Conservation (phyloP, 371 early-diverging fungal species). For the Actinomortierella wolfii region DNA sequence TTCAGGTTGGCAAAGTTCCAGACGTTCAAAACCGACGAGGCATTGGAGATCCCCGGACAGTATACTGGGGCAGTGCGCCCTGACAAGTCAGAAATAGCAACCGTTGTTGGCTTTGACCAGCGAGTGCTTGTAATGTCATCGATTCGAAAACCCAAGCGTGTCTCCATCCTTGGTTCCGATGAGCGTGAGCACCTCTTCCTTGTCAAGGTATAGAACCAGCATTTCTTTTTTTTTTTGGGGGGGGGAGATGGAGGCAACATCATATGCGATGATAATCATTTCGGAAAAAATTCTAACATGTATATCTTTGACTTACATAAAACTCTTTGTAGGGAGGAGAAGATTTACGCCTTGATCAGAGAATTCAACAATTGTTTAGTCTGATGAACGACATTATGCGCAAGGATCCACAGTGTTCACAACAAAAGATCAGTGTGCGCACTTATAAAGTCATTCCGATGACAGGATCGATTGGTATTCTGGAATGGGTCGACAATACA, state of each 20-base stretch:
- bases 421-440: slow-evolving; percentile 66
- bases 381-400: slow-evolving; percentile 75
- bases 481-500: slow-evolving; percentile 97
- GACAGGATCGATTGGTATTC: slow-evolving; percentile 89
- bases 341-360: slow-evolving; percentile 80
- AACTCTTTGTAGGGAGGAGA: slow-evolving; percentile 88
- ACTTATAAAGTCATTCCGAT: slow-evolving; percentile 96
- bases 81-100: slow-evolving; percentile 54
- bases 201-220: slow-evolving; percentile 58
- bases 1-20: slow-evolving; percentile 35
- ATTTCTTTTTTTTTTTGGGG: slow-evolving; percentile 49
- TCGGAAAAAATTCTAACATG: too few species aligned
- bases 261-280: too few species aligned
- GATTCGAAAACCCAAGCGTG: slow-evolving; percentile 72
- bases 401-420: slow-evolving; percentile 59
- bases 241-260: too few species aligned
- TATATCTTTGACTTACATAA: too few species aligned
- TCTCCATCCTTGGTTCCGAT: slow-evolving; percentile 74
- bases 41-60: slow-evolving; percentile 81
- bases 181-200: slow-evolving; percentile 72
- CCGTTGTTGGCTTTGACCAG: slow-evolving; percentile 65
- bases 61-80: slow-evolving; percentile 59
- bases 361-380: slow-evolving; percentile 75
- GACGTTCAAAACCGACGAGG: slow-evolving; percentile 35
- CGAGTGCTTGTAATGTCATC: slow-evolving; percentile 70